A percentile compares a stretch with the other conserved stretches of the same genome.
These are phyloP conservation scores for Asterophora lycoperdoides DNA, from an alignment of 768 basidiomycete species.

Conservation along the genomic window DNA sequence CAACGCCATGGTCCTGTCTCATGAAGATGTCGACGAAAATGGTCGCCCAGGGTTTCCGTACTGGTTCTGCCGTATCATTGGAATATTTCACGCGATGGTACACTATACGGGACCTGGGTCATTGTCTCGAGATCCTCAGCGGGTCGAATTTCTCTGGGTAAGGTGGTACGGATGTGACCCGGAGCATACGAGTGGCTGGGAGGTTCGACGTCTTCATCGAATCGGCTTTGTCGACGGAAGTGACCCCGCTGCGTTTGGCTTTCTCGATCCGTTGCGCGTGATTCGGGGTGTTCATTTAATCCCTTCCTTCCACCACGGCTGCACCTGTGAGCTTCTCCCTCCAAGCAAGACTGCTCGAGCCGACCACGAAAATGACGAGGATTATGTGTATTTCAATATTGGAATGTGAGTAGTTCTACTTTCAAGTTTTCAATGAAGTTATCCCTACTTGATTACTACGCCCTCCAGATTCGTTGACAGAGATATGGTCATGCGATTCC, in stretches of 20 bases:
- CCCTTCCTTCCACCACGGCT: slow-evolving; percentile 22
- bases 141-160: slow-evolving; percentile 19
- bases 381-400: no score
- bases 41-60: slow-evolving; percentile 24
- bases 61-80: slow-evolving; percentile 27
- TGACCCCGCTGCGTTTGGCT: slow-evolving; percentile 24
- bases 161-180: slow-evolving; percentile 22
- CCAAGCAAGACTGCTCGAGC: background rate
- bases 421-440: no score
- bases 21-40: background rate
- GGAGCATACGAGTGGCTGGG: slow-evolving; percentile 5
- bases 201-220: slow-evolving; percentile 9
- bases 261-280: no score
- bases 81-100: slow-evolving; percentile 25
- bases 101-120: slow-evolving; percentile 3
- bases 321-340: background rate
- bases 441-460: no score
- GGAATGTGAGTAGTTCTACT: background rate
- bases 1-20: slow-evolving; percentile 21
- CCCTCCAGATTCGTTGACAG: background rate
- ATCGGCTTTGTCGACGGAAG: slow-evolving; percentile 20
- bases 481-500: no score
- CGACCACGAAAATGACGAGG: background rate
- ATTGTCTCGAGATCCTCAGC: slow-evolving; percentile 24
- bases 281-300: slow-evolving; percentile 38